Conservation (phyloP, 2,329 filamentous ascomycete species). For the Colletotrichum endophyticum region DNA sequence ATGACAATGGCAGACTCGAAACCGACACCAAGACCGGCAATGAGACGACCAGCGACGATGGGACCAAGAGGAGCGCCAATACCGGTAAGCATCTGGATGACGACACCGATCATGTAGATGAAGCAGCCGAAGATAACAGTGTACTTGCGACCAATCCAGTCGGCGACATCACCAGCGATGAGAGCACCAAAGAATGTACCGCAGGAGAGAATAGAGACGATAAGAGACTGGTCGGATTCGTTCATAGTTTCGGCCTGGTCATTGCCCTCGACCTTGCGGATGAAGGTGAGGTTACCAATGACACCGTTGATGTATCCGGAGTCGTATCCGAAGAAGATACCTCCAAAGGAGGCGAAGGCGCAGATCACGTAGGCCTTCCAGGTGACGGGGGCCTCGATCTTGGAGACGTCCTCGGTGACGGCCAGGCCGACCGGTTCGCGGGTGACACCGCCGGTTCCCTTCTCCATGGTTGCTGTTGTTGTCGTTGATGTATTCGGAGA, state of each 20-base stretch:
- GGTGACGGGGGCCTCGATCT: conserved; percentile 72
- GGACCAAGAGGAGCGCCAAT: conserved; percentile 55
- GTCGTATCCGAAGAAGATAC: conserved; percentile 81
- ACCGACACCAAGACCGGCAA: conserved; percentile 80
- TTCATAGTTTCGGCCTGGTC: conserved; percentile 35
- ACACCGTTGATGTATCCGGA: conserved; percentile 78
- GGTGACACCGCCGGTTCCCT: conserved; percentile 15
- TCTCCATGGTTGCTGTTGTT: conserved; percentile 10
- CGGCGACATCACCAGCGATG: conserved; percentile 78
- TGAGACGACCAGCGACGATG: conserved; percentile 74
- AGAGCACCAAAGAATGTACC: conserved; percentile 82
- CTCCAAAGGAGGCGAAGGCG: conserved; percentile 73
- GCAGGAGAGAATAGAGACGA: conserved; percentile 78
- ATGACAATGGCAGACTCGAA: conserved; percentile 83
- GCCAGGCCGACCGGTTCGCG: conserved; percentile 32
- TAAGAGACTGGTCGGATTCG: conserved; percentile 55
- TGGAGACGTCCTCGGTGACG: conserved; percentile 56
- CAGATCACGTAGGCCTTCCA: conserved; percentile 73
- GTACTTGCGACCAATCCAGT: conserved; percentile 74
- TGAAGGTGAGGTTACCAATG: conserved; percentile 57
- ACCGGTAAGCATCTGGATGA: conserved; percentile 67
- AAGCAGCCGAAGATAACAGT: conserved; percentile 74
- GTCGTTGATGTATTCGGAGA: neutral
- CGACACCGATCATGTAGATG: conserved; percentile 73
- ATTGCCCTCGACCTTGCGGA: conserved; percentile 51